Evolutionary conservation across 1,284 basidiomycete species (phyloP), one percentile per base, ranked within the genome.

Genomic region (Heliocybe sulcata): DNA sequence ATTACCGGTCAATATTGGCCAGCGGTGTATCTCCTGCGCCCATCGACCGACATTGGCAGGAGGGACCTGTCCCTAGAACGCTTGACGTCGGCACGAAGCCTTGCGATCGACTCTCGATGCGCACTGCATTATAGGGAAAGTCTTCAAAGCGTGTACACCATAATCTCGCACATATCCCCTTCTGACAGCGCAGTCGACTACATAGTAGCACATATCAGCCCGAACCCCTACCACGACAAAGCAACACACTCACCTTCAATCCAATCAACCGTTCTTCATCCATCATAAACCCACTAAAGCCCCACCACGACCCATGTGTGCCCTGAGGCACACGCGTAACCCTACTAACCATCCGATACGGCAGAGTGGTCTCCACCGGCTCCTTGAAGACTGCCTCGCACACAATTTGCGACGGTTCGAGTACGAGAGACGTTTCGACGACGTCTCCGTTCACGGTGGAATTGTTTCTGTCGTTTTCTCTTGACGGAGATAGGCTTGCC

Each of bases 201-300:
- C 38, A n/a, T 1, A 49, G 12, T 11, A 25, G 22, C 22, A 25
- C 20, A 49, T 26, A 22, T 9, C 8, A 25, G 9, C 10, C 11
- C 29, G 29, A 31, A 49, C 12, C 6, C 25, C 14, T 3, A 25
- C 20, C 9, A 47, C 9, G 9, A 20, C 23, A 23, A 29, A 48
- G 48, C 26, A 54, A 23, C 8, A 56, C 16, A 59, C 68, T 33
- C 35, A 69, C 68, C 64, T 66, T 67, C 54, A 70, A 57, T 25
- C 68, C 68, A 50, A 70, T 56, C 27, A 70, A 58, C 49, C 67
- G 35, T 55, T 69, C 66, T 38, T 69, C 67, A 53, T 67, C 66
- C 51, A 68, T 61, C 65, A 68, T 66, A 53, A 68, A 67, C 8
- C 65, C 65, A 1, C 60, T 62, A 54, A 65, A 65, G 23, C 48